phyloP scores from a whole-genome alignment of 1,139 yeast genomes.

The Eremothecium cymbalariae region DNA sequence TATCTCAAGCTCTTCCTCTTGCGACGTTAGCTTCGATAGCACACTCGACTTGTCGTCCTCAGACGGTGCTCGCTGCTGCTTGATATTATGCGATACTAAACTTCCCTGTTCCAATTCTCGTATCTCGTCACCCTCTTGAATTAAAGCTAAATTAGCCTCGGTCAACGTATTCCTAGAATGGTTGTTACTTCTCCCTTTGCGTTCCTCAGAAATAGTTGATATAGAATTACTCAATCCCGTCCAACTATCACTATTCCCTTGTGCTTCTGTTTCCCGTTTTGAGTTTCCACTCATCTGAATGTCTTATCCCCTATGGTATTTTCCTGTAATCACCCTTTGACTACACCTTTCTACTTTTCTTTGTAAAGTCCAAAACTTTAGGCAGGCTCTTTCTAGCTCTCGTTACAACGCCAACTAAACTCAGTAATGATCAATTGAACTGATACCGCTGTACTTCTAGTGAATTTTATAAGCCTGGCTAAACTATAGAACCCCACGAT shows the following conservation, averaged over 20 bases:
- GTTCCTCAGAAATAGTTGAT: not conserved
- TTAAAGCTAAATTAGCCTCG: constrained; percentile 9
- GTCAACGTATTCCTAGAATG: constrained; percentile 9
- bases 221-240: not conserved
- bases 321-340: not conserved
- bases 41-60: constrained; percentile 25
- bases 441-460: too few relatives aligned
- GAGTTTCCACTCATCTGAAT: constrained; percentile 5
- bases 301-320: not conserved
- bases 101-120: not conserved
- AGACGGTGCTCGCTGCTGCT: not conserved
- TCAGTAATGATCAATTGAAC: too few relatives aligned
- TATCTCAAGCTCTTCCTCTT: constrained; percentile 14
- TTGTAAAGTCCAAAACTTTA: too few relatives aligned
- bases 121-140: constrained; percentile 1
- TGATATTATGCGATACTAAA: not conserved
- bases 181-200: too few relatives aligned
- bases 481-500: too few relatives aligned
- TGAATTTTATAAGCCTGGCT: too few relatives aligned
- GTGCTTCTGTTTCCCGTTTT: not conserved
- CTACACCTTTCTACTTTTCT: not conserved
- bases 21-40: constrained; percentile 22
- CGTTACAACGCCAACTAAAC: not conserved
- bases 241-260: not conserved
- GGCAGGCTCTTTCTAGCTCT: not conserved